Evolutionary conservation across 176 grass and related monocot species (phyloP), one percentile per base, ranked within the genome.

Genomic region (Ensete ventricosum): DNA sequence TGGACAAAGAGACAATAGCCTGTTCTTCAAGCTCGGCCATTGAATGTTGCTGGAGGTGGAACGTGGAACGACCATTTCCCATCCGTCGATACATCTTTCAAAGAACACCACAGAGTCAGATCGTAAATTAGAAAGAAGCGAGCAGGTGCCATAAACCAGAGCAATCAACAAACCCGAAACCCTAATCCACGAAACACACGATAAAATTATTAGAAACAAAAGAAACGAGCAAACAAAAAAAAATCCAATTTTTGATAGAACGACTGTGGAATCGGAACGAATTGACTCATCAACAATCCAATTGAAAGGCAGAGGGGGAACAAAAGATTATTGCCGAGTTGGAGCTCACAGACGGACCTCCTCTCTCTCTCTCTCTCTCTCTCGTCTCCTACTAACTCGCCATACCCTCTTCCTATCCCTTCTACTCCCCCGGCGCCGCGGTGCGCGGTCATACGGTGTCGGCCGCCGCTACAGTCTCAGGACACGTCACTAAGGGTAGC

Each of bases 11-110:
- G 91, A 85, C 69, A 94, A 75, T 23, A 99, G 88, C 73, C 96
- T 54, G 78, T 83, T 86, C 84, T 99, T 89, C 80, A 99, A 89
- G 59, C 78, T 91, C 54, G 52, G 78, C 96, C 96, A 99, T 12
- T 81, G 82, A 71, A 94, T 75, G 52, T 69, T 91, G 26, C 81
- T 71, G 7, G 88, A 77, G 26, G 80, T 77, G 4, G 86, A 85
- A 74, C 84, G 78, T 1, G 96, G 96, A 78, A 91, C 75, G 16
- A 99, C 90, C 96, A 99, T 14, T 89, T 82, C 11, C 96, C 91
- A 19, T 99, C 96, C 1, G 90, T 99, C 0, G 91, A 99, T 20
- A 99, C 86, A 58, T 99, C 96, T 99, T 34, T 60, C 4, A 1
- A 7, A 43, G 43, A 69, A 67, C 22, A 19, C 9, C 9, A 0